Base-by-base conservation (phyloP, 805 yeast species). In the Lipomyces orientalis region DNA sequence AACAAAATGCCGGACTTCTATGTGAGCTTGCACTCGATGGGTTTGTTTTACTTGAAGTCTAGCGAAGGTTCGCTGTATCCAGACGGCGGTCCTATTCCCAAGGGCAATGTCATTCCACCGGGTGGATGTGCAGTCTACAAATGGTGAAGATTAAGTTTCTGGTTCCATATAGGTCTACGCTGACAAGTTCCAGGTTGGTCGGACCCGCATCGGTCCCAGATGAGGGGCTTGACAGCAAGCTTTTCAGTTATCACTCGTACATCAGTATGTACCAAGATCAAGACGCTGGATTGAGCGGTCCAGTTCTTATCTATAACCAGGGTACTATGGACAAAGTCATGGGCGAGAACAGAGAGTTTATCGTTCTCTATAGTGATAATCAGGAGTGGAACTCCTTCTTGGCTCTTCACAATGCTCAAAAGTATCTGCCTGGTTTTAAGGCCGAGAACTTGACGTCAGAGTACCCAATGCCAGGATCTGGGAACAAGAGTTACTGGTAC, bases 21-120 rank as follows among this genome's bases (percentile, higher is more conserved):
- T n/a, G 59, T 37, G 9, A 56, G 59, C 22, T 14, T 56, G 49
- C 59, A 56, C 46, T 34, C 46, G 10, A 56, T 56, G 59, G 59
- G 59, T 0, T n/a, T 56, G 46, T 56, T 19, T 33, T 56, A 56
- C 37, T 5, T 37, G 59, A 56, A 56, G 59, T 33, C 59, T 56
- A 56, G 46, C 19, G 59, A 56, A 37, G 59, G 59, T 10, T 25
- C 35, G 7, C 39, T 56, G 54, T 56, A 56, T 16, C 46, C 39
- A 7, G 19, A 56, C 12, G 59, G 59, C 14, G 34, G 49, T 43
- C 22, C 49, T 6, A 33, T 54, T n/a, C n/a, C 57, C 16, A 33
- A 54, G 33, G 57, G 57, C 14, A 19, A 54, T 9, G 57, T 33
- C 9, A 33, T 54, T 54, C 25, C 57, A 12, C 57, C 57, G 9